phyloP scores from a whole-genome alignment of 768 basidiomycete species.

The Lyophyllum decastes region DNA sequence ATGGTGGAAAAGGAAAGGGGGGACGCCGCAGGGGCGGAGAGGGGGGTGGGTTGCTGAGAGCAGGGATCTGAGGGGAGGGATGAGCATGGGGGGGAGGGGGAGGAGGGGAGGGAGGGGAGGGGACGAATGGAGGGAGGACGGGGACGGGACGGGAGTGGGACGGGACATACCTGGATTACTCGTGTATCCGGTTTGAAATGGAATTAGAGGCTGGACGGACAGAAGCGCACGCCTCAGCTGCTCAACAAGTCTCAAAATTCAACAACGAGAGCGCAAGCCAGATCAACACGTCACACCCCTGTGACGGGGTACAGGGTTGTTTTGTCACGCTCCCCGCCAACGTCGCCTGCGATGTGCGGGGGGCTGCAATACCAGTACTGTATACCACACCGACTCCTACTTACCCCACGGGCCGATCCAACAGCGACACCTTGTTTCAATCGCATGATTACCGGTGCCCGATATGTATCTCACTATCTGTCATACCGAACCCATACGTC shows the following conservation, averaged over 20 bases:
- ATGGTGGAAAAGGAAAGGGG: not conserved
- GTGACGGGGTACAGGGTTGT: slow-evolving; percentile 9
- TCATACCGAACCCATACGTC: not conserved
- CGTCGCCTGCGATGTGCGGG: too few relatives aligned
- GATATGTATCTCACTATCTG: not conserved
- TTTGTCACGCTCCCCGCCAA: not conserved
- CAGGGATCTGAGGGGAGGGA: not conserved
- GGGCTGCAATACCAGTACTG: too few relatives aligned
- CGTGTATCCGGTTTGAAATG: slow-evolving; percentile 1
- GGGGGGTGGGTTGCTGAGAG: not conserved
- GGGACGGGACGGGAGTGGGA: slow-evolving; percentile 11
- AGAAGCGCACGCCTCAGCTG: slow-evolving; percentile 8
- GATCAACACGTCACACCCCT: slow-evolving; percentile 8
- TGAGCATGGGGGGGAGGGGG: slow-evolving; percentile 8
- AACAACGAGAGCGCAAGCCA: slow-evolving; percentile 4
- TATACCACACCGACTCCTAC: too few relatives aligned
- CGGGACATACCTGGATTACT: slow-evolving; percentile 2
- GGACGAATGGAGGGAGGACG: slow-evolving; percentile 10
- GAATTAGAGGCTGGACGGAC: slow-evolving; percentile 1
- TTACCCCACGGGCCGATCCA: not conserved
- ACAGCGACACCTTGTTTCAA: not conserved
- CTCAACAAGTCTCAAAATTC: slow-evolving; percentile 6
- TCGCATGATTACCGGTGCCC: slow-evolving; percentile 1
- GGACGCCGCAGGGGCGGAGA: not conserved
- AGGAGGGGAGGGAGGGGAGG: slow-evolving; percentile 12